Conservation (phyloP, 306 rosid genomes). For the Mucuna pruriens region DNA sequence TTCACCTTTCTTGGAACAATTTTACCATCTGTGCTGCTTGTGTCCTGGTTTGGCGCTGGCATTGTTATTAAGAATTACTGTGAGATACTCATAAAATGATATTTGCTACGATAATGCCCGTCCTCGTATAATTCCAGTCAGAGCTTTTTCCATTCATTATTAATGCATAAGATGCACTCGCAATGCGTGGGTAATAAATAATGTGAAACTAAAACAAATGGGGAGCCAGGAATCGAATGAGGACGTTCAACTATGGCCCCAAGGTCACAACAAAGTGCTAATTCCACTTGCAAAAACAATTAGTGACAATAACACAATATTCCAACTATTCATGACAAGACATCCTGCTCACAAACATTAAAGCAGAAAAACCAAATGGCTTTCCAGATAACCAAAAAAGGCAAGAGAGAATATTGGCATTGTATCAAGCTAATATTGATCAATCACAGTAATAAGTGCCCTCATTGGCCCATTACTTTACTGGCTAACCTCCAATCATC, state of each 20-base stretch:
- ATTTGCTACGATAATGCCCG: not conserved
- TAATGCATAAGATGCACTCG: not conserved
- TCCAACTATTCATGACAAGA: not conserved
- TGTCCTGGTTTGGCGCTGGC: not conserved
- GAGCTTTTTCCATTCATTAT: not conserved
- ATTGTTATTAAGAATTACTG: not conserved
- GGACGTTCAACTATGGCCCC: not conserved
- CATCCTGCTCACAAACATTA: not conserved
- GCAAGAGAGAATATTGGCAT: not conserved
- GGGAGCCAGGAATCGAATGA: not conserved
- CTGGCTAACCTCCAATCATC: not conserved
- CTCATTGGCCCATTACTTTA: not conserved
- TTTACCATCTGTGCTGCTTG: not conserved
- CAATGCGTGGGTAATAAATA: not conserved
- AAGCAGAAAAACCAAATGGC: constrained; percentile 8
- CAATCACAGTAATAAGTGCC: not conserved
- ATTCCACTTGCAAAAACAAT: not conserved
- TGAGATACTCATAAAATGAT: not conserved
- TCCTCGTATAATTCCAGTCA: not conserved
- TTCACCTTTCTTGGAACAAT: not conserved
- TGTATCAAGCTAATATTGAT: not conserved
- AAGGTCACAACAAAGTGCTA: not conserved
- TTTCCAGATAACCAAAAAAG: not conserved
- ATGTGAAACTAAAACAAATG: not conserved
- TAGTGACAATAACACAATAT: not conserved